Conservation (phyloP, 441 rosid species). For the Iberis amara region DNA sequence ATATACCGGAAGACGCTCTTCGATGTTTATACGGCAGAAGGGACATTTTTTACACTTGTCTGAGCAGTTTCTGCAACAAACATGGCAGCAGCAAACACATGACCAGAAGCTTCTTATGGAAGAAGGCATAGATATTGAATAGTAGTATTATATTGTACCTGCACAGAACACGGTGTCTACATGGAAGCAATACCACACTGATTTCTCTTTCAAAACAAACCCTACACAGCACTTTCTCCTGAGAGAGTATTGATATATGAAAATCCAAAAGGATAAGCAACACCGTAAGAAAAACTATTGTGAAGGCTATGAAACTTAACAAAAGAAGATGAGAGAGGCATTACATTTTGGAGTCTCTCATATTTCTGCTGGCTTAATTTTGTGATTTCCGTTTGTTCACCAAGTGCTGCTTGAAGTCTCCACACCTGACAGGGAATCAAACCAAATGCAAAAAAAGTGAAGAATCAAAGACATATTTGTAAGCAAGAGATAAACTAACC, state of each 20-base stretch:
- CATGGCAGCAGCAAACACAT: slow-evolving; percentile 17
- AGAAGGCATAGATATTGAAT: neutral
- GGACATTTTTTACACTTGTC: slow-evolving; percentile 92
- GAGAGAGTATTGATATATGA: slow-evolving; percentile 17
- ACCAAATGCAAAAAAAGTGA: slow-evolving; percentile 10
- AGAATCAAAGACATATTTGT: neutral
- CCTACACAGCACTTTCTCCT: slow-evolving; percentile 93
- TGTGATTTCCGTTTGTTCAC: slow-evolving; percentile 90
- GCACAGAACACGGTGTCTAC: slow-evolving; percentile 90
- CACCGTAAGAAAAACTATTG: neutral
- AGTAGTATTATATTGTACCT: slow-evolving; percentile 45
- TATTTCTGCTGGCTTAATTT: slow-evolving; percentile 84
- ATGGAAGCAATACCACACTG: slow-evolving; percentile 83
- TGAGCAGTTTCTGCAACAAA: slow-evolving; percentile 67
- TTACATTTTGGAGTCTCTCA: slow-evolving; percentile 93
- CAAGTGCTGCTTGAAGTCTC: slow-evolving; percentile 98
- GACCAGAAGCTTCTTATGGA: slow-evolving; percentile 6
- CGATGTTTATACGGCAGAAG: slow-evolving; percentile 64
- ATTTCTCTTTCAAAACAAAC: slow-evolving; percentile 91
- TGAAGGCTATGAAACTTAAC: neutral
- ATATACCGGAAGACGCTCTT: slow-evolving; percentile 78
- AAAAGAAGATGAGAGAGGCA: slow-evolving; percentile 16
- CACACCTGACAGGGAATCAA: slow-evolving; percentile 50
- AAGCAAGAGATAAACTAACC: slow-evolving; percentile 37
- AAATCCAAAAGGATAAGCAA: slow-evolving; percentile 1